Evolutionary conservation across 805 yeast species (phyloP), one percentile per base, ranked within the genome.

Genomic region (Ogataea sp.): DNA sequence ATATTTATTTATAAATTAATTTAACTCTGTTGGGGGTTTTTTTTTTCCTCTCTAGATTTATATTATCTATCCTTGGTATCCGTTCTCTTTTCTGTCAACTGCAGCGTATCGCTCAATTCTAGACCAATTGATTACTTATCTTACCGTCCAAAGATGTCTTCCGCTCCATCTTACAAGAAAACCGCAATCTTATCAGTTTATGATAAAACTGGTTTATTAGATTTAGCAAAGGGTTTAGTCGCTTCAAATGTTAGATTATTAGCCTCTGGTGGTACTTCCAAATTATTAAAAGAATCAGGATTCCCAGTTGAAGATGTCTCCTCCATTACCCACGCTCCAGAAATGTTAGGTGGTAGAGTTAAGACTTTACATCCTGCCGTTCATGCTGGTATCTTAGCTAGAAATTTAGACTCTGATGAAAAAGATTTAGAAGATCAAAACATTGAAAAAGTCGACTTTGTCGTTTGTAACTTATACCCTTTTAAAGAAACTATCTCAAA

Each of bases 301-400:
- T 90, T 93, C 78, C 90, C 95, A 34, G 97, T 93, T 15, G 96
- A 90, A 50, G 98, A 93, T 58, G 96, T 93, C 31, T 80, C 94
- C 31, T 62, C 93, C 43, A 87, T 93, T 61, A 93, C 98, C 28
- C 96, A 93, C 58, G 97, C 97, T 31, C 98, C 98, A 39, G 98
- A 93, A 67, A 93, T 93, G 96, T 73, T 93, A 51, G 96, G 97
- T 47, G 98, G 98, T 48, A 78, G 98, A 67, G 98, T 93, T 53
- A 93, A 93, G 71, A 93, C 98, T 43, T 73, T 93, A 54, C 98
- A 93, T 62, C 98, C 98, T 31, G 98, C 97, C 24, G 96, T 93
- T 45, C 98, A 93, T 63, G 98, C 96, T 54, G 95, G 95, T 63
- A 93, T 93, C 55, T 75, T 93, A 51, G 97, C 98, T 38, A 80